Evolutionary conservation across 495 filamentous ascomycete genomes (phyloP).

Genomic region (Penicillium coprophilum): DNA sequence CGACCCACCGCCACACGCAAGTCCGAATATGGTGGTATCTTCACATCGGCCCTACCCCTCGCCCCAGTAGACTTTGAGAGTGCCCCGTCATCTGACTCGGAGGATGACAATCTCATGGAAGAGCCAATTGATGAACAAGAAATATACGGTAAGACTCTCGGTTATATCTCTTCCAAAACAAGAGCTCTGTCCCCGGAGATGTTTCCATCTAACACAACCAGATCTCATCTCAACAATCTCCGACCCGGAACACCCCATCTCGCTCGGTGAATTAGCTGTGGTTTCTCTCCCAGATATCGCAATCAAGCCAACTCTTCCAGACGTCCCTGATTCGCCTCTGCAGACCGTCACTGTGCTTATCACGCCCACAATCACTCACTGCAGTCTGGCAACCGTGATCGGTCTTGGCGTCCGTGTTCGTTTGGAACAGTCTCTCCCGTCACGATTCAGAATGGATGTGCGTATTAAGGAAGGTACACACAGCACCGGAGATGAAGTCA

Average conservation of each 20-base stretch:
- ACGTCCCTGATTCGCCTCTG: conserved; percentile 42
- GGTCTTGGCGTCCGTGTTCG: conserved; percentile 90
- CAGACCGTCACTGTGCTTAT: conserved; percentile 60
- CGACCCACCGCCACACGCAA: conserved; percentile 48
- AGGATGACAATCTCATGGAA: conserved; percentile 61
- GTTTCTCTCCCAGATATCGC: conserved; percentile 90
- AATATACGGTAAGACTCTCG: conserved; percentile 70
- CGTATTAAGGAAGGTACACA: conserved; percentile 96
- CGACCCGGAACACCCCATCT: conserved; percentile 94
- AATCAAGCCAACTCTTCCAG: conserved; percentile 63
- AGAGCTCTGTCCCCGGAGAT: neutral
- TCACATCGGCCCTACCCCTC: conserved; percentile 34
- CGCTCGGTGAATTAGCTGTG: conserved; percentile 86
- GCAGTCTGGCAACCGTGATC: conserved; percentile 93
- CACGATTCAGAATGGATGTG: conserved; percentile 90
- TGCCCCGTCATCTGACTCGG: conserved; percentile 39
- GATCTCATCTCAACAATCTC: conserved; percentile 92
- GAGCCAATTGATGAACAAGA: conserved; percentile 96
- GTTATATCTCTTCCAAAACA: neutral
- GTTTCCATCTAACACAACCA: conserved; percentile 32
- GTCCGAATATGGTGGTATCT: conserved; percentile 42
- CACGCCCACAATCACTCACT: conserved; percentile 97
- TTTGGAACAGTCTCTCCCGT: conserved; percentile 84
- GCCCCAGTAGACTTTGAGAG: conserved; percentile 31
- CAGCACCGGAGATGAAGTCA: conserved; percentile 88